A percentile compares a stretch with the other conserved stretches of the same genome.
Conservation (phyloP, 768 basidiomycete species). For the Hypholoma fasciculare region DNA sequence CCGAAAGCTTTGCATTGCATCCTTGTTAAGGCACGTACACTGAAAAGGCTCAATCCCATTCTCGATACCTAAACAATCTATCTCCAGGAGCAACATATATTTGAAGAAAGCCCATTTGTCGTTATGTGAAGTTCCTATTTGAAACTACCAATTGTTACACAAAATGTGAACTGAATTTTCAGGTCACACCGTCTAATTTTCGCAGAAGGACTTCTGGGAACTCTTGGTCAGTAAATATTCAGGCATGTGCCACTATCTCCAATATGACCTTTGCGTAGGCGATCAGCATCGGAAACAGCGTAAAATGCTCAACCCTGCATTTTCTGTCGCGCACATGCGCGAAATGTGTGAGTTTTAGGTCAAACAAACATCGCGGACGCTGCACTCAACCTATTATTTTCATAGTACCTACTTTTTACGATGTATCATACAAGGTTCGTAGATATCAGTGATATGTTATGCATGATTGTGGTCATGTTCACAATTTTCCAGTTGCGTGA, state of each 20-base stretch:
- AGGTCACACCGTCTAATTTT: neutral
- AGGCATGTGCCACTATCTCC: neutral
- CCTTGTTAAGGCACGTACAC: conserved; percentile 32
- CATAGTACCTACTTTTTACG: conserved; percentile 33
- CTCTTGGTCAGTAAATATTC: neutral
- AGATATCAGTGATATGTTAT: neutral
- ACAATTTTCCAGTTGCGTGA: conserved; percentile 23
- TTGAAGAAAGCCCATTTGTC: neutral
- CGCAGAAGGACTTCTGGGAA: conserved; percentile 15
- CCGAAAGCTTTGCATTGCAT: conserved; percentile 46
- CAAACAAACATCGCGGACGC: neutral
- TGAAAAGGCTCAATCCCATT: neutral
- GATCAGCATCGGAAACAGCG: conserved; percentile 42
- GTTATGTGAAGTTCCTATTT: neutral
- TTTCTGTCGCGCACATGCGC: conserved; percentile 40
- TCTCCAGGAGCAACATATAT: conserved; percentile 3
- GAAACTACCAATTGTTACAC: neutral
- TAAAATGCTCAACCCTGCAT: conserved; percentile 45
- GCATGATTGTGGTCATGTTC: too few relatives aligned
- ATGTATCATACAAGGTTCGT: conserved; percentile 27
- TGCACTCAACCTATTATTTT: neutral
- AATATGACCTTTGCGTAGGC: conserved; percentile 25
- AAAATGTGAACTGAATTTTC: neutral
- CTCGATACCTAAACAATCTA: neutral
- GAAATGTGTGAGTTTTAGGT: conserved; percentile 28